Conservation (phyloP, 306 rosid genomes). For the Crotalaria pallida region DNA sequence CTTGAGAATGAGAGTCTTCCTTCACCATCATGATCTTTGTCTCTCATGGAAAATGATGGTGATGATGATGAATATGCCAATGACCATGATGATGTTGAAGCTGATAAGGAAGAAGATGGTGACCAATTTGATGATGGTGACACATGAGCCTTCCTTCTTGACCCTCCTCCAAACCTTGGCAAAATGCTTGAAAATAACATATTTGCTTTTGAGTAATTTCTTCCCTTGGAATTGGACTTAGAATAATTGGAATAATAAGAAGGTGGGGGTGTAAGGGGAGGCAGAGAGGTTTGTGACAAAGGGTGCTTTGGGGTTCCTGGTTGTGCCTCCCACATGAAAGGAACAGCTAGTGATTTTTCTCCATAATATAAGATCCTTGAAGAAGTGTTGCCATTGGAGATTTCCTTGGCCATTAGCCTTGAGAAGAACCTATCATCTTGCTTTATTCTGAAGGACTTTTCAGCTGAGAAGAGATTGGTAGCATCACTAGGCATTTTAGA, state of each 20-base stretch:
- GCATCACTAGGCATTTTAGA: constrained; percentile 14
- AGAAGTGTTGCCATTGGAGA: constrained; percentile 18
- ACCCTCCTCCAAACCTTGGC: neutral
- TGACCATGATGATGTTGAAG: constrained; percentile 7
- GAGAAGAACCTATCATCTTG: constrained; percentile 31
- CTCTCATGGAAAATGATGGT: constrained; percentile 1
- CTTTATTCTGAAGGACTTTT: constrained; percentile 32
- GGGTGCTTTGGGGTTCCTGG: constrained; percentile 46
- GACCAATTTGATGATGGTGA: constrained; percentile 5
- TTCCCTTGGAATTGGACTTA: neutral
- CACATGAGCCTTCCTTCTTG: constrained; percentile 22
- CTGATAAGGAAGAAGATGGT: neutral
- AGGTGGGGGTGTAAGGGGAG: constrained; percentile 46
- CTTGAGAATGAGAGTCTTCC: neutral
- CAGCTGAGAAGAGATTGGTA: constrained; percentile 3
- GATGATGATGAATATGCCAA: neutral
- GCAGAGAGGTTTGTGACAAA: constrained; percentile 22
- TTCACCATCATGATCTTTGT: neutral
- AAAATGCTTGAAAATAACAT: constrained; percentile 22
- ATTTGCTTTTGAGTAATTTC: neutral
- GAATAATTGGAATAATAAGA: constrained; percentile 19
- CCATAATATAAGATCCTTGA: constrained; percentile 35
- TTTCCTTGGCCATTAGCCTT: constrained; percentile 28
- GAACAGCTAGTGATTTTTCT: constrained; percentile 32
- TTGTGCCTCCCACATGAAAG: constrained; percentile 40